Evolutionary conservation across 2,329 filamentous ascomycete genomes (phyloP), one percentile per base, ranked within the genome.

Genomic region (Trichophyton rubrum): DNA sequence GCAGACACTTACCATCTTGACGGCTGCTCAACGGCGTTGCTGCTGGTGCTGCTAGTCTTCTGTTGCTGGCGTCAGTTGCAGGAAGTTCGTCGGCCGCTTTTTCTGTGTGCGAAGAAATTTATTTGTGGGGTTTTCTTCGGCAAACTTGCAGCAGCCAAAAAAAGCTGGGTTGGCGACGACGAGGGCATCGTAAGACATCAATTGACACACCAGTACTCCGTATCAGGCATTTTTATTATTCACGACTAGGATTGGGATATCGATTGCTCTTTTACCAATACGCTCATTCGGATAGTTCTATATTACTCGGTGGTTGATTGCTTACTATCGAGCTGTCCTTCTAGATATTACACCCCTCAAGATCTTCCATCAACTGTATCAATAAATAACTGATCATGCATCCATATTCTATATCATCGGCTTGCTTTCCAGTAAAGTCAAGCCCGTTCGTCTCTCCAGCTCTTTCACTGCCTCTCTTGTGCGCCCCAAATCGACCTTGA

Each of bases 401-500:
- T 33, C 20, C n/a, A 33, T 24, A 53, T 13, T 9, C 56, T 64
- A 75, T 59, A 75, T 65, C 62, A 68, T 70, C n/a, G 74, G 69
- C 64, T 70, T 74, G 30, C 71, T 69, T 7, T 75, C 73, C 61
- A 76, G 63, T 64, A 77, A 66, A 17, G 68, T 71, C 65, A 96
- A 67, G 0, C 89, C 89, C 0, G 88, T 91, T 22, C 88, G 75
- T 60, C 74, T 76, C 74, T 97, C 92, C 61, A 97, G 74, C 72
- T 90, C 84, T 66, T 82, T 85, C 0, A 97, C 91, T 0, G 92
- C 91, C 70, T 91, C 85, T 70, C 83, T 87, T 1, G 88, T 84
- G 71, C 81, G 84, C 1, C 91, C 91, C 30, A 97, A 75, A 7
- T 82, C 78, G 0, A 97, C 93, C 74, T 92, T 96, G 65, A 97